These are phyloP conservation scores for Trichoderma harzianum DNA, from an alignment of 2,329 filamentous ascomycete genomes.

Conservation along the genomic window DNA sequence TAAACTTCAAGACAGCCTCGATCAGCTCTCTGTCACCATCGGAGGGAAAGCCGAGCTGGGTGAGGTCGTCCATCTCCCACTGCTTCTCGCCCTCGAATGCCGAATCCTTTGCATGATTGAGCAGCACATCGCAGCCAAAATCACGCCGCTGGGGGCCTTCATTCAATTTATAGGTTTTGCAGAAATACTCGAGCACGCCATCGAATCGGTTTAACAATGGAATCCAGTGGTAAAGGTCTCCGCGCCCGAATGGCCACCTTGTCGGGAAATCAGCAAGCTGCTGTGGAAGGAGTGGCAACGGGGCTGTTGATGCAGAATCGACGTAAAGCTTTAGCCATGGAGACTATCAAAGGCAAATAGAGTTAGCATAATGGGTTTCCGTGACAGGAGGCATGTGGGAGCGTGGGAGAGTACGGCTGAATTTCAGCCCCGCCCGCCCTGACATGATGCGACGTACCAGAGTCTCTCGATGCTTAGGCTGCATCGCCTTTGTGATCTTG, in stretches of 20 bases:
- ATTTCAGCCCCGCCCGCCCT: background rate
- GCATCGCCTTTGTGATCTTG: conserved; percentile 65
- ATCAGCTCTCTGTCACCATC: conserved; percentile 81
- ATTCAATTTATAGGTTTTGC: conserved; percentile 72
- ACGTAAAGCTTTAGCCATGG: conserved; percentile 83
- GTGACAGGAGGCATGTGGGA: background rate
- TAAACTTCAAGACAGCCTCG: conserved; percentile 79
- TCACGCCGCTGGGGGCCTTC: conserved; percentile 76
- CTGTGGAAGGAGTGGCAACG: conserved; percentile 72
- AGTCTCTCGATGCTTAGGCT: conserved; percentile 64
- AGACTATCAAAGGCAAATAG: conserved; percentile 54
- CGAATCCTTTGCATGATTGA: conserved; percentile 54
- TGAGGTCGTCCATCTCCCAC: conserved; percentile 47
- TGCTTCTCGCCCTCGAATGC: conserved; percentile 47
- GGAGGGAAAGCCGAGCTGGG: conserved; percentile 59
- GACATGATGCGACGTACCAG: conserved; percentile 46
- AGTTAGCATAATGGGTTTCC: background rate
- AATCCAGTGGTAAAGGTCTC: conserved; percentile 98
- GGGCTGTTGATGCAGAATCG: conserved; percentile 61
- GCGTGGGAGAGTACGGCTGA: background rate
- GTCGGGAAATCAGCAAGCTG: conserved; percentile 78
- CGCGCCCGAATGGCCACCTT: conserved; percentile 91
- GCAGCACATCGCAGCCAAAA: conserved; percentile 65
- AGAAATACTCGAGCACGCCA: conserved; percentile 77
- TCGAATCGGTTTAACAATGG: conserved; percentile 91